phyloP scores from a whole-genome alignment of 257 asterid genomes.

The Prunella vulgaris region DNA sequence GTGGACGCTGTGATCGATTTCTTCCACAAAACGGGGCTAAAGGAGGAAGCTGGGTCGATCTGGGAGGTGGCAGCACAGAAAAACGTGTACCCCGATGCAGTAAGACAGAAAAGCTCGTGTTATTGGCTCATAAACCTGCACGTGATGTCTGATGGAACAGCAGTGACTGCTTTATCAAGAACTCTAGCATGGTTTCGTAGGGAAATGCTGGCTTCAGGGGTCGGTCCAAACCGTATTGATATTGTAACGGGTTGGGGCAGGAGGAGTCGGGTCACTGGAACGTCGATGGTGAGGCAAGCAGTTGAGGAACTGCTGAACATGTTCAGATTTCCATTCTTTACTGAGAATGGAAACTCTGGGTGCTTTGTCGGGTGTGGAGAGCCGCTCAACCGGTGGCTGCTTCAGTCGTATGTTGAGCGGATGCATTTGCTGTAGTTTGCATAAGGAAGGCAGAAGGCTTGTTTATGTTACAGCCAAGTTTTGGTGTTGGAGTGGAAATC shows the following conservation, averaged over 20 bases:
- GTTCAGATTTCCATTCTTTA: constrained; percentile 66
- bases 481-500: constrained; percentile 25
- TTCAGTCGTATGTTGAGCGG: constrained; percentile 75
- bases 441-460: background rate
- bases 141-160: constrained; percentile 95
- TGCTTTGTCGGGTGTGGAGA: constrained; percentile 95
- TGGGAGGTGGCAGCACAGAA: constrained; percentile 92
- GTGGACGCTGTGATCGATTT: constrained; percentile 88
- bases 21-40: constrained; percentile 81
- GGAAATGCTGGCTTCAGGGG: constrained; percentile 64
- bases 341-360: constrained; percentile 74
- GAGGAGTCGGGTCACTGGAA: constrained; percentile 82
- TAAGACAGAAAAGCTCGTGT: constrained; percentile 61
- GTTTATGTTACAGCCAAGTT: constrained; percentile 20
- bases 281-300: constrained; percentile 78
- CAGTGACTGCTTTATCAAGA: constrained; percentile 86
- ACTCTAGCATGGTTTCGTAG: constrained; percentile 86
- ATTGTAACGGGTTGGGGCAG: constrained; percentile 97
- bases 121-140: constrained; percentile 96
- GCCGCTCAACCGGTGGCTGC: constrained; percentile 75
- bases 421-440: constrained; percentile 78
- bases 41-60: constrained; percentile 91
- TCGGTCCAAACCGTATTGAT: constrained; percentile 67
- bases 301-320: constrained; percentile 63
- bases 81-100: constrained; percentile 89